Base-by-base conservation (phyloP, 2,329 filamentous ascomycete species). In the Decorospora gaudefroyi region DNA sequence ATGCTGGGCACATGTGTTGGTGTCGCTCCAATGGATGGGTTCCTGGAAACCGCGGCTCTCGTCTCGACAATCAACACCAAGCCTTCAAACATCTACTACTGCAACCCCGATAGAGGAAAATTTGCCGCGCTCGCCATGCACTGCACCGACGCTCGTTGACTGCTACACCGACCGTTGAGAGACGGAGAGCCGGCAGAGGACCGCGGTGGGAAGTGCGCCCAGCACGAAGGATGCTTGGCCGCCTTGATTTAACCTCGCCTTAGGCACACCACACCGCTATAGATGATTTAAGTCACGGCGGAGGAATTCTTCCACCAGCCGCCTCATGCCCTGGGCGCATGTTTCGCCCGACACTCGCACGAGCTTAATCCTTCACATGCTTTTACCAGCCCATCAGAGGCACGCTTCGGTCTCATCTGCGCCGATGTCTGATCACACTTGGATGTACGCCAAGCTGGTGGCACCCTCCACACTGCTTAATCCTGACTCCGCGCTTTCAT, bases 221-320 rank as follows among this genome's bases (percentile, higher is more conserved):
- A 45, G 30, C 27, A 30, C 45, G 29, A 44, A 30, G 19, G 27
- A 41, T n/a, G 35, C 38, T 25, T 49, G 41, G 46, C 34, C 11
- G 29, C 27, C 39, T n/a, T 43, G 32, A 44, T 27, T 45, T 26
- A 26, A 18, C 12, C 34, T 30, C 38, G 21, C 8, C 22, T 30
- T 34, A 18, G 29, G 31, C 38, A 42, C 34, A 43, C 41, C 37
- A 43, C n/a, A 16, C 42, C 49, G 52, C 58, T 50, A 56, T 43
- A n/a, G n/a, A n/a, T n/a, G n/a, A n/a, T n/a, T n/a, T 31, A 41
- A 47, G 35, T n/a, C 16, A 34, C 18, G 25, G 22, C 49, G 57
- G 51, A 47, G 27, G 21, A 59, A 59, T 54, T 51, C 30, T 54
- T 60, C 59, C 57, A 61, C 59, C 59, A 62, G 53, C 51, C 48